Base-by-base conservation (phyloP, 2,329 filamentous ascomycete species). In the Talaromyces sp. region DNA sequence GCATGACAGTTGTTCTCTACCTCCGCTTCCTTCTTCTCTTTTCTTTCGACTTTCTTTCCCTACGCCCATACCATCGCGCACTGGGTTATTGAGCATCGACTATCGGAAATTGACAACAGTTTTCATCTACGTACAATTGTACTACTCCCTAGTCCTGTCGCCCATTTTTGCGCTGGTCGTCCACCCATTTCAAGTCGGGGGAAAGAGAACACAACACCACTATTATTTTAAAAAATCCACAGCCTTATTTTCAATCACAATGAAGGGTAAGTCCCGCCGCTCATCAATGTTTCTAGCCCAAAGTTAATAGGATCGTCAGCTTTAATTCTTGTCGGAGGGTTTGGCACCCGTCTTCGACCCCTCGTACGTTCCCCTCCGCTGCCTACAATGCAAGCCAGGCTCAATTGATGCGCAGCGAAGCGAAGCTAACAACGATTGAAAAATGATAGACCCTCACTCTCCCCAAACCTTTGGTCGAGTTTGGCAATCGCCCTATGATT, bases 401-500 rank as follows among this genome's bases (percentile, higher is more conserved):
- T 21, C 16, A 1, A 8, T 57, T 8, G 48, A 56, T 58, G 64
- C 65, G 67, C 64, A 70, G 63, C 50, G 14, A n/a, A 2, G 12
- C 5, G 31, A 54, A 37, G 50, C 50, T 54, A 35, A 54, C 18
- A 5, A 14, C 25, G 28, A 31, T n/a, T 39, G n/a, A 23, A 11
- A n/a, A 28, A 52, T 23, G 42, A 61, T 76, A 96, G 92, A 99
- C 93, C 71, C 87, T 99, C 75, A 97, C 95, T 58, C 90, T 97
- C 69, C 93, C 93, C 66, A 99, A 98, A 81, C 93, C 95, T 68
- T 86, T 99, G 70, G 95, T 99, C 74, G 93, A 99, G 82, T 99
- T 99, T 75, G 92, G 87, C 75, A 99, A 99, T 86, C 93, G 95
- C 82, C 95, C 93, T 76, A 99, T 99, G 93, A 98, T 99, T 79